These are phyloP conservation scores for Mycena venus DNA, from an alignment of 768 basidiomycete species.

Conservation along the genomic window DNA sequence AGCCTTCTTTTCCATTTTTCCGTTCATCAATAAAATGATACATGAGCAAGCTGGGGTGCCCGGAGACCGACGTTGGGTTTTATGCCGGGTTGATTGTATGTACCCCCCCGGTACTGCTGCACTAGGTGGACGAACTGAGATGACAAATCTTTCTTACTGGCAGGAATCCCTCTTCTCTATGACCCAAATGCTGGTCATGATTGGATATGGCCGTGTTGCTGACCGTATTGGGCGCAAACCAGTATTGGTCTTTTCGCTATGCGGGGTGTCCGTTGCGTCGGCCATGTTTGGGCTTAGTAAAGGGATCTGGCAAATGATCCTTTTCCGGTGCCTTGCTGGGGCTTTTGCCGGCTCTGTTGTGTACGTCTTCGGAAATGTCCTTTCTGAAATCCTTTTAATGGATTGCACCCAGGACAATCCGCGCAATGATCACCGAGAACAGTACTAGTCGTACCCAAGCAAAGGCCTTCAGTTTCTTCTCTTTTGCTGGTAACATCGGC, in stretches of 20 bases:
- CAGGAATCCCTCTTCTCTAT: slow-evolving; percentile 17
- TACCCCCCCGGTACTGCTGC: not conserved
- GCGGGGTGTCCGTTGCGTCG: slow-evolving; percentile 15
- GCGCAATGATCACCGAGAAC: slow-evolving; percentile 18
- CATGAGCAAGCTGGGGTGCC: slow-evolving; percentile 1
- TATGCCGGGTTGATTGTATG: slow-evolving; percentile 17
- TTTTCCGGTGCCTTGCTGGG: slow-evolving; percentile 26
- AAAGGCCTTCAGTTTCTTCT: slow-evolving; percentile 20
- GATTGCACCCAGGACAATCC: not conserved
- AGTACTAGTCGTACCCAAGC: slow-evolving; percentile 5
- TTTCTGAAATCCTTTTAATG: not conserved
- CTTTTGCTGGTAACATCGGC: slow-evolving; percentile 18
- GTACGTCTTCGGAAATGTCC: not conserved
- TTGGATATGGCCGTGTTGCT: slow-evolving; percentile 15
- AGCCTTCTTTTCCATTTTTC: slow-evolving; percentile 22
- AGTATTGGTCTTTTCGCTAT: slow-evolving; percentile 20
- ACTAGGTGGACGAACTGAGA: not conserved
- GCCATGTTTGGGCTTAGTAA: slow-evolving; percentile 23
- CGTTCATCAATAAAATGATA: slow-evolving; percentile 20
- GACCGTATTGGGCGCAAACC: slow-evolving; percentile 28
- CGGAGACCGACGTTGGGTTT: slow-evolving; percentile 16
- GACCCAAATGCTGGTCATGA: slow-evolving; percentile 17
- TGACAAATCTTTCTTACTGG: not conserved
- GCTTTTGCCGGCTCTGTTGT: slow-evolving; percentile 24
- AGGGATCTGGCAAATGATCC: slow-evolving; percentile 26